Evolutionary conservation across 1,284 basidiomycete genomes (phyloP).

Genomic region (Melampsora americana): DNA sequence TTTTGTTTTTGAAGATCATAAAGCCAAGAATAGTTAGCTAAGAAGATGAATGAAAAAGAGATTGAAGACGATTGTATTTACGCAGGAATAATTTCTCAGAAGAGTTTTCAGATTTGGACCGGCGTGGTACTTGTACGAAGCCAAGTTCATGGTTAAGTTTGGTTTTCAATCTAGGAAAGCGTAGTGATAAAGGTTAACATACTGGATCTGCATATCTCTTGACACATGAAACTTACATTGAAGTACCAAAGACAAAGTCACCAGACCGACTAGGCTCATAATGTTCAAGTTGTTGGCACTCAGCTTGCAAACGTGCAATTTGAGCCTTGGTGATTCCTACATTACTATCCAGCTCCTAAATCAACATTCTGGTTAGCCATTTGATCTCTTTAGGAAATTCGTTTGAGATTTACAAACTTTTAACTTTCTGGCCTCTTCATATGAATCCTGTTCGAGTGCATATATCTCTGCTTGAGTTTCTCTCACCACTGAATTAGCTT

Average conservation of each 20-base stretch:
- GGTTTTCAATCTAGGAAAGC: conserved; percentile 16
- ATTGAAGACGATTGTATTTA: background rate
- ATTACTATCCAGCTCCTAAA: conserved; percentile 20
- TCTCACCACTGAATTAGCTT: conserved; percentile 34
- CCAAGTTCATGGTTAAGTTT: conserved; percentile 43
- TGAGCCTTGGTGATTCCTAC: conserved; percentile 30
- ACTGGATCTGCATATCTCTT: background rate
- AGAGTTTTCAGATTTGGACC: background rate
- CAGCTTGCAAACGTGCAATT: conserved; percentile 22
- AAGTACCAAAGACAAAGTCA: conserved; percentile 30
- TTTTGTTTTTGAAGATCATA: conserved; percentile 3
- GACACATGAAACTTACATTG: conserved; percentile 8
- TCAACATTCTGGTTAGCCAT: background rate
- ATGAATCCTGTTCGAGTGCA: conserved; percentile 27
- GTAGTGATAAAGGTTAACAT: background rate
- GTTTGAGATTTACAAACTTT: conserved; percentile 10
- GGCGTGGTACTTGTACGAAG: conserved; percentile 18
- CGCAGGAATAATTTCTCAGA: conserved; percentile 31
- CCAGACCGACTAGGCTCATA: conserved; percentile 33
- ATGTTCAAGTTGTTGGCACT: conserved; percentile 26
- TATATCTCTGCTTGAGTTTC: conserved; percentile 42
- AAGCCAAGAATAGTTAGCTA: conserved; percentile 6
- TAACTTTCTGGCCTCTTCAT: conserved; percentile 39
- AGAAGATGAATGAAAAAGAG: background rate
- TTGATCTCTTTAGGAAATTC: background rate